phyloP scores from a whole-genome alignment of 2,329 filamentous ascomycete genomes.

The Septoria petroselini region DNA sequence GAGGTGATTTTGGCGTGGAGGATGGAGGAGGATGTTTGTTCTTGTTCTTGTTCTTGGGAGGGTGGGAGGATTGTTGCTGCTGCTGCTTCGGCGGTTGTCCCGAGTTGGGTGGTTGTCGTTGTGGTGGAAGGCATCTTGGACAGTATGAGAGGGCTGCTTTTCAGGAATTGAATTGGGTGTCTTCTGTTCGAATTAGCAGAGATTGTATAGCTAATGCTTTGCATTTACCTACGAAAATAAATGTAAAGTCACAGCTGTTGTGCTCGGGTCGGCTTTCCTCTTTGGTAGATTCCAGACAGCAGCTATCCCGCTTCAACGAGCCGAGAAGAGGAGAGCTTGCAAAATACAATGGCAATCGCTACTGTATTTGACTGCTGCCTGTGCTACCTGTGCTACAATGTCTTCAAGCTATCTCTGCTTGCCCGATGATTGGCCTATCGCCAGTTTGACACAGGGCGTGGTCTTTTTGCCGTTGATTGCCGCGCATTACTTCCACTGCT shows the following conservation, averaged over 20 bases:
- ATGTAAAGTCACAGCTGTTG: too few species aligned
- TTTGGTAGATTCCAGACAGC: slow-evolving; percentile 5
- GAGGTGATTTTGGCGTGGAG: slow-evolving; percentile 51
- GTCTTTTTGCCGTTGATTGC: slow-evolving; percentile 1
- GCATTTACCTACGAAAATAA: too few species aligned
- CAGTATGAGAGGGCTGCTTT: too few species aligned
- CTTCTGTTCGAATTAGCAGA: background rate
- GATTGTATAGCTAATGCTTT: too few species aligned
- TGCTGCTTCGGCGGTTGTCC: slow-evolving; percentile 19
- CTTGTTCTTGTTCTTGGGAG: background rate
- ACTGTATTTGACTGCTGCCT: background rate
- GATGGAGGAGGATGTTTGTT: slow-evolving; percentile 35
- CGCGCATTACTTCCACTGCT: background rate
- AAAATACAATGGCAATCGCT: too few species aligned
- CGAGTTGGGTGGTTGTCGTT: background rate
- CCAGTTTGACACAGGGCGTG: background rate
- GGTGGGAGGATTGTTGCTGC: background rate
- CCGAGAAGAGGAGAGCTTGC: background rate
- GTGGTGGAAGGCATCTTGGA: background rate
- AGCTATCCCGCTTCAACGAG: too few species aligned
- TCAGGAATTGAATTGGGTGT: too few species aligned
- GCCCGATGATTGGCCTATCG: slow-evolving; percentile 8
- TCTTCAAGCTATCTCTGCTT: background rate
- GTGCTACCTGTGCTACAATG: background rate
- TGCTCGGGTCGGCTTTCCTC: slow-evolving; percentile 7